Evolutionary conservation across 2,329 filamentous ascomycete genomes (phyloP), one percentile per base, ranked within the genome.

Genomic region (Madurella fahalii): DNA sequence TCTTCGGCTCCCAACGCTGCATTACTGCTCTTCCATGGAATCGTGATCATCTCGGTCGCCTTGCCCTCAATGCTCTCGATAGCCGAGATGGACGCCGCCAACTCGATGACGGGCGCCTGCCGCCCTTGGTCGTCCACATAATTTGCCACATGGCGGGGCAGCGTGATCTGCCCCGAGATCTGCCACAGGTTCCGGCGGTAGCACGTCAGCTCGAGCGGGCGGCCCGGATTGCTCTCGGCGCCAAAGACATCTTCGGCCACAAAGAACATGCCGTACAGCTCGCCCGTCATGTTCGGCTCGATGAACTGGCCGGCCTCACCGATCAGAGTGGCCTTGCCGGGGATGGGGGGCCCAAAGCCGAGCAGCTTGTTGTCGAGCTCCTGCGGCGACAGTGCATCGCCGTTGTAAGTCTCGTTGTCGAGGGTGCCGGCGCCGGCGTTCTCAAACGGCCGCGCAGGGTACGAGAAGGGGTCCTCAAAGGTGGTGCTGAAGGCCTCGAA

Each of bases 181-280:
- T 96, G 92, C 78, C 95, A 97, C 45, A 97, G 77, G 66, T 97
- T 97, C 48, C 93, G 83, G 42, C 93, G 86, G 69, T 97, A 97
- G 77, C 93, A 97, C 0, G 93, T 97, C 68, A 97, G 74, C 72
- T 97, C 93, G 48, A 87, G 79, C 0, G 86, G 85, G 5, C 84
- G 74, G 9, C 77, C 78, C 2, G 73, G 69, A 44, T 72, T 70
- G 40, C 71, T 77, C 47, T 83, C 74, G 72, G 82, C 71, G 70
- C 84, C 69, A 75, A 89, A 92, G 5, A 90, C 87, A 63, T 90
- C 88, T 68, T 93, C 89, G 43, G 89, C 89, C 25, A 93, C 81
- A 67, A 92, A 91, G 76, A 93, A 93, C 88, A 93, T 92, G 78
- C 89, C 89, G 65, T 90, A 89, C 12, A 93, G 75, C 72, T 93